These are phyloP conservation scores for Dendrocalamus latiflorus DNA, from an alignment of 202 grass and related monocot genomes.

Conservation along the genomic window DNA sequence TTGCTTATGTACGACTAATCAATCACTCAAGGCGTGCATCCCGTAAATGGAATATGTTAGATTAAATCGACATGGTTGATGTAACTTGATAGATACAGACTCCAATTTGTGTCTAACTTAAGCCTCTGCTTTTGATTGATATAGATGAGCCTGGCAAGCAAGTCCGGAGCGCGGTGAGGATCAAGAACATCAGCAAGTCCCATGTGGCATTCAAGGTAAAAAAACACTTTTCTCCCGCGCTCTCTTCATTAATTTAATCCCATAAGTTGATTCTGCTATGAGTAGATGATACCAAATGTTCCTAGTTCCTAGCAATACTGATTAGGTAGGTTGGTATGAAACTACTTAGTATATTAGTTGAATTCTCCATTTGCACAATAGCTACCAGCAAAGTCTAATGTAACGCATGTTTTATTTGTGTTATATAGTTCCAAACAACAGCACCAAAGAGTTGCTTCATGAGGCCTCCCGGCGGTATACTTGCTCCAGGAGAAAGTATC, in stretches of 20 bases:
- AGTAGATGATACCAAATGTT: background rate
- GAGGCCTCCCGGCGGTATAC: constrained; percentile 88
- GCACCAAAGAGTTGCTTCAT: too few relatives aligned
- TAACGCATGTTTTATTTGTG: background rate
- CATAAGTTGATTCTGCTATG: background rate
- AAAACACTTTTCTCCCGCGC: background rate
- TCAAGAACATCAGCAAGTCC: constrained; percentile 98
- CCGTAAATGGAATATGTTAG: background rate
- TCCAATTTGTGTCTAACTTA: background rate
- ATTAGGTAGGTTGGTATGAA: background rate
- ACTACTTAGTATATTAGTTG: background rate
- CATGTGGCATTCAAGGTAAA: constrained; percentile 93
- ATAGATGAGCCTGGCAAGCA: constrained; percentile 95
- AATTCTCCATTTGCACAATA: background rate
- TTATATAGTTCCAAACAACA: constrained; percentile 95
- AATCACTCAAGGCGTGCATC: background rate
- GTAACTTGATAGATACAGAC: background rate
- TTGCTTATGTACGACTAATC: background rate
- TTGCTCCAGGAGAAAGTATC: constrained; percentile 87
- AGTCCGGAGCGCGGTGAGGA: constrained; percentile 79
- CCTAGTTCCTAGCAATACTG: background rate
- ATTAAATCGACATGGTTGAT: background rate
- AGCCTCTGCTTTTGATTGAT: constrained; percentile 15
- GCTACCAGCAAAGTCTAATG: background rate
- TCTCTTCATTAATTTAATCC: background rate